These are phyloP conservation scores for Sanghuangporus sanghuang DNA, from an alignment of 1,284 basidiomycete genomes.

Conservation along the genomic window DNA sequence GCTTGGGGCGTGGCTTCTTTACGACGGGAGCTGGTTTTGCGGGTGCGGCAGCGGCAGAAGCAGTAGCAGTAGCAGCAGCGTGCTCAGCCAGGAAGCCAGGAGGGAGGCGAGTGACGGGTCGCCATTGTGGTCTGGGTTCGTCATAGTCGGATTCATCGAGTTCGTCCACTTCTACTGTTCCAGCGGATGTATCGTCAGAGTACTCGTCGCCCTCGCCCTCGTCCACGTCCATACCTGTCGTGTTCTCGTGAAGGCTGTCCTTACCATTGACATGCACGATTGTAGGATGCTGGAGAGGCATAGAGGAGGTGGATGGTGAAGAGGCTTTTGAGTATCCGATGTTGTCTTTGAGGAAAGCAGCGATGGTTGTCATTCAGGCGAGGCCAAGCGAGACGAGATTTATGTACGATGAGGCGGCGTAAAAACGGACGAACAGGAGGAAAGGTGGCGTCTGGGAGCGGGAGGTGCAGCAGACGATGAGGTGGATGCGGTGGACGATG, in stretches of 20 bases:
- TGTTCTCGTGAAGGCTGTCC: background rate
- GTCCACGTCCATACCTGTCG: background rate
- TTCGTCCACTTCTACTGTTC: background rate
- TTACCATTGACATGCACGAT: background rate
- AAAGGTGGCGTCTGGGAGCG: background rate
- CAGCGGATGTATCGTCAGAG: constrained; percentile 15
- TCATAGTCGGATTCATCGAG: constrained; percentile 1
- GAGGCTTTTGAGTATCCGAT: background rate
- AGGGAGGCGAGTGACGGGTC: constrained; percentile 1
- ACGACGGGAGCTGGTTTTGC: constrained; percentile 4
- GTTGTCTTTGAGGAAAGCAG: background rate
- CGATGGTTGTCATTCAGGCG: background rate
- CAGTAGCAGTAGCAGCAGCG: background rate
- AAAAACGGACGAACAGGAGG: background rate
- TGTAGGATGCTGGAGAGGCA: background rate
- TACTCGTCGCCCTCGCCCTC: constrained; percentile 14
- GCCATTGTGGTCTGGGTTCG: constrained; percentile 7
- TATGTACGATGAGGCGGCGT: background rate
- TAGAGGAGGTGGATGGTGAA: background rate
- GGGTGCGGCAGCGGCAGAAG: background rate
- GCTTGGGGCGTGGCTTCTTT: constrained; percentile 30
- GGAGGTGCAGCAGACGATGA: constrained; percentile 17
- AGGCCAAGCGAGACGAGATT: background rate
- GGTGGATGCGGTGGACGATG: constrained; percentile 7
- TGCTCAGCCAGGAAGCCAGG: background rate